These are phyloP conservation scores for Geotrichum phurueaensis DNA, from an alignment of 1,139 yeast species.

Conservation along the genomic window DNA sequence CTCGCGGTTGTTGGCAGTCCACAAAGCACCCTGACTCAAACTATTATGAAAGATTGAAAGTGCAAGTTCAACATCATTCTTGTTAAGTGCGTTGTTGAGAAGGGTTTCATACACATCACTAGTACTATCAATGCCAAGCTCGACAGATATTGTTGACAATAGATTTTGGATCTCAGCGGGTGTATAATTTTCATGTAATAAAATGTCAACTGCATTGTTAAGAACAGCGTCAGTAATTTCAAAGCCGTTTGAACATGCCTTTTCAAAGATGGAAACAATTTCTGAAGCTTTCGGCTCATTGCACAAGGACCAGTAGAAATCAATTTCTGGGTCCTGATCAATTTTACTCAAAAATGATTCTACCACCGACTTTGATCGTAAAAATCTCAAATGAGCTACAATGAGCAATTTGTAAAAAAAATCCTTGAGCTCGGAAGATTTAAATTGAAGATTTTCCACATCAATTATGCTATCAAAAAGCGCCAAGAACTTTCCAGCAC, in stretches of 20 bases:
- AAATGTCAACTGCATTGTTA: constrained; percentile 16
- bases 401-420: constrained; percentile 6
- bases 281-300: not conserved
- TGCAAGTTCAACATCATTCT: constrained; percentile 30
- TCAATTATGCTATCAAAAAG: constrained; percentile 3
- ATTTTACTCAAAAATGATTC: not conserved
- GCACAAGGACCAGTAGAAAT: constrained; percentile 8
- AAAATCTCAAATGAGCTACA: constrained; percentile 6
- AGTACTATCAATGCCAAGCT: constrained; percentile 11
- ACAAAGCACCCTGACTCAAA: constrained; percentile 39
- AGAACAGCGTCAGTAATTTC: constrained; percentile 11
- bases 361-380: not conserved
- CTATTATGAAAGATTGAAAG: constrained; percentile 37
- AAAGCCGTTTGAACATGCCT: not conserved
- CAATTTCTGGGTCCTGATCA: constrained; percentile 6
- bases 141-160: constrained; percentile 3
- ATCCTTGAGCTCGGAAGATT: not conserved
- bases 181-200: constrained; percentile 3
- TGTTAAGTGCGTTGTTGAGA: constrained; percentile 6
- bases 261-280: not conserved
- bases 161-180: constrained; percentile 4
- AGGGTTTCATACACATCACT: constrained; percentile 15
- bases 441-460: not conserved
- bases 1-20: constrained; percentile 38
- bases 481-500: constrained; percentile 4